Percentiles rank a stretch among this genome's conserved stretches.
Conservation (phyloP, 192 early-diverging fungal genomes). For the Coemansia brasiliensis region DNA sequence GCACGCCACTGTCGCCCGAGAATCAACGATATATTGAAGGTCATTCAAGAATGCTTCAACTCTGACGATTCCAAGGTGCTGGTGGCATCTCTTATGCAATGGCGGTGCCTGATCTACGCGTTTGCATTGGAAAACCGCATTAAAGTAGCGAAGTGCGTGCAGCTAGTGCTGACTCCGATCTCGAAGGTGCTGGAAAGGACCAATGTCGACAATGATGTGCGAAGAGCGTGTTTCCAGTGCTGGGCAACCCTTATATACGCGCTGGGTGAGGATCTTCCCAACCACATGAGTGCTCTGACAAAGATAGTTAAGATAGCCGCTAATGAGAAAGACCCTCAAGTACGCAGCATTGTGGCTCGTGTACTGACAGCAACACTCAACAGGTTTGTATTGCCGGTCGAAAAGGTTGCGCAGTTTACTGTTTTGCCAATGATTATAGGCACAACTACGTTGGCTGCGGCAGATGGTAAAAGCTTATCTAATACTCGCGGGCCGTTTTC, state of each 20-base stretch:
- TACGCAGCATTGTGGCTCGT: conserved; percentile 25
- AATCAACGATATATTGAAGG: conserved; percentile 28
- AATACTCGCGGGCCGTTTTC: conserved; percentile 49
- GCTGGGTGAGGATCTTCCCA: conserved; percentile 33
- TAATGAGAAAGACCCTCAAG: conserved; percentile 1
- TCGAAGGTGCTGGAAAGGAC: conserved; percentile 10
- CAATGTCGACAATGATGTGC: conserved; percentile 7
- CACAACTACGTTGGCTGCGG: conserved; percentile 46
- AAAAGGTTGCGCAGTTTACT: conserved; percentile 30
- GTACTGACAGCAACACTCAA: conserved; percentile 31
- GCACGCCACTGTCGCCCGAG: conserved; percentile 25
- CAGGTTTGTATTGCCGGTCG: conserved; percentile 19
- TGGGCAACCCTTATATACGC: conserved; percentile 53
- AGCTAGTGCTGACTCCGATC: conserved; percentile 35
- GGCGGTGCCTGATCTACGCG: conserved; percentile 54
- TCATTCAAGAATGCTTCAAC: conserved; percentile 46
- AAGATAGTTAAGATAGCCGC: conserved; percentile 5
- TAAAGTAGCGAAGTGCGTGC: conserved; percentile 24
- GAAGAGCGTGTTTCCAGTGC: conserved; percentile 33
- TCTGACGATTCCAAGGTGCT: conserved; percentile 19
- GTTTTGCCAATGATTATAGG: conserved; percentile 46
- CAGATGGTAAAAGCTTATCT: conserved; percentile 37
- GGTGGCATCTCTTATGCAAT: conserved; percentile 42
- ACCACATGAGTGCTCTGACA: conserved; percentile 21
- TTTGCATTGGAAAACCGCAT: conserved; percentile 26